Evolutionary conservation across 352 stramenopile genomes (phyloP).

Genomic region (Globisporangium acanthophoron): DNA sequence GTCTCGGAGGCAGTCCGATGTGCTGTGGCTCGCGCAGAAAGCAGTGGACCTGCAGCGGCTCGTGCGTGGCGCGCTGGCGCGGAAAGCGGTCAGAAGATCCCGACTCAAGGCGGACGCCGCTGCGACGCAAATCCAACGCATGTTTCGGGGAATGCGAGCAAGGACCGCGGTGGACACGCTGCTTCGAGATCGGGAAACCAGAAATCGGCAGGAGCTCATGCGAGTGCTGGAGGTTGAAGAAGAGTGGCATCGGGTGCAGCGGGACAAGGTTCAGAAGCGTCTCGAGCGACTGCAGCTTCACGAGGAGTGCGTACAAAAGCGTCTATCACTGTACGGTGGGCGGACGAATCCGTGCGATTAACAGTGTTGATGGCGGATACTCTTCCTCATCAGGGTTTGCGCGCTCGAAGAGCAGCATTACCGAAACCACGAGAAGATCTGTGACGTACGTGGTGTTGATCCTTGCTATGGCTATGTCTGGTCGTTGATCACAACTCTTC

Average conservation of each 20-base stretch:
- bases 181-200: slow-evolving; percentile 52
- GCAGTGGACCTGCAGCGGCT: slow-evolving; percentile 52
- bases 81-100: slow-evolving; percentile 27
- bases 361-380: not conserved
- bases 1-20: slow-evolving; percentile 39
- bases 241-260: slow-evolving; percentile 54
- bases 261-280: slow-evolving; percentile 46
- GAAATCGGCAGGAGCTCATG: slow-evolving; percentile 66
- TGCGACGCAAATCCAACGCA: slow-evolving; percentile 56
- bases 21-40: slow-evolving; percentile 41
- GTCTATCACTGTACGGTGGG: not conserved
- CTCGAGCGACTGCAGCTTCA: slow-evolving; percentile 51
- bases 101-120: slow-evolving; percentile 11
- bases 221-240: slow-evolving; percentile 60
- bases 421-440: slow-evolving; percentile 46
- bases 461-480: not conserved
- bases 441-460: slow-evolving; percentile 37
- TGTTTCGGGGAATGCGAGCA: slow-evolving; percentile 58
- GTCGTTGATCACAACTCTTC: not conserved
- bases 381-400: slow-evolving; percentile 27
- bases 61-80: slow-evolving; percentile 37
- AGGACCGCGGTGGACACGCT: slow-evolving; percentile 28
- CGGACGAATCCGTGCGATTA: not conserved
- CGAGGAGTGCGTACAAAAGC: slow-evolving; percentile 30
- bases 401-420: slow-evolving; percentile 68